Base-by-base conservation (phyloP, 768 basidiomycete genomes). In the Boletus pseudo-olivaceus region DNA sequence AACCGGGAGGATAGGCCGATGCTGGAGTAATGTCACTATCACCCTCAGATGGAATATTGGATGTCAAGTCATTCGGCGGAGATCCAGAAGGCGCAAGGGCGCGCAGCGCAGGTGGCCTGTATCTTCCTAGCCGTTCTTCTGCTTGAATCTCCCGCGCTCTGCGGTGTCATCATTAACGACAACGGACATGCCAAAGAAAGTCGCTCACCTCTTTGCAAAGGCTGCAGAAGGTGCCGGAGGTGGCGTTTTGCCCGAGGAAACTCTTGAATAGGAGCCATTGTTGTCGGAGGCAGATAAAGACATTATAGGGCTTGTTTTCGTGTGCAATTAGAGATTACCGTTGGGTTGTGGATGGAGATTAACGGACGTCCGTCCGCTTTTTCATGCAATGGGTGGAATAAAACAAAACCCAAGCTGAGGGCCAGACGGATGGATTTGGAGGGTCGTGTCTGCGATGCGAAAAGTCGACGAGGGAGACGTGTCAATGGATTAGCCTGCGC, bases 141-240 rank as follows among this genome's bases (percentile, higher is more conserved):
- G 83, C 85, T 67, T 90, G 87, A 38, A 93, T 78, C 72, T 96
- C 93, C 64, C 93, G 79, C 51, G 93, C 90, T 64, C 94, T 95
- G 56, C 6, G 32, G 33, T 14, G 44, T 11, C 46, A 39, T 51
- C 11, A 58, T 57, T 56, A 69, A 59, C 58, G 46, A 53, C 47
- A 49, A 48, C 29, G 47, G 59, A 47, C 60, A 43, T 57, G 61
- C 29, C 20, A 41, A 33, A 51, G 19, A 58, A 65, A 54, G 43
- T 20, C 34, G 57, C 78, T 30, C 42, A 91, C 90, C 91, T 84
- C 80, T 92, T 93, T 32, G 90, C 90, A 72, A 79, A 93, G 23
- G 90, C 91, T 59, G 91, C 90, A 53, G 91, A 93, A 52, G 91
- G 91, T 15, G 90, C 91, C 50, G 91, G 90, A 56, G 90, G 90